Percentiles rank a stretch among this genome's conserved stretches.
These are phyloP conservation scores for Boletus reticulatus DNA, from an alignment of 768 basidiomycete species.

Conservation along the genomic window DNA sequence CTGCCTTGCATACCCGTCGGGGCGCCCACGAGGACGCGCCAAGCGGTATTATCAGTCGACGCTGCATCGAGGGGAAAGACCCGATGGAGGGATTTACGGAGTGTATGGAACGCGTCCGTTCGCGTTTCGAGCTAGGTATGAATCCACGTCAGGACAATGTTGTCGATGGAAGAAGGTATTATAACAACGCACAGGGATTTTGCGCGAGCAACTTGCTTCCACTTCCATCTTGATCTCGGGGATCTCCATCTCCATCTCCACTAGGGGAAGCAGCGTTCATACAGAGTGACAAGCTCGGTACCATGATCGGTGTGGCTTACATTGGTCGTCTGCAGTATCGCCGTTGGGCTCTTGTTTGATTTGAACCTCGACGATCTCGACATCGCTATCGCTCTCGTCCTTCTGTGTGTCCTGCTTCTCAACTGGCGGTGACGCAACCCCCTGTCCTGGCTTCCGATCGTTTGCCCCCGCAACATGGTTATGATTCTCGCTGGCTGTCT, in stretches of 20 bases:
- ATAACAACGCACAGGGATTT: slow-evolving; percentile 41
- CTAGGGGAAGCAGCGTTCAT: not conserved
- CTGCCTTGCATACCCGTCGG: slow-evolving; percentile 20
- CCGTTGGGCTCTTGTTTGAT: not conserved
- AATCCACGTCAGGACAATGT: not conserved
- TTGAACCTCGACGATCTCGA: slow-evolving; percentile 12
- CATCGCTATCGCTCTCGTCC: not conserved
- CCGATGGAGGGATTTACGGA: slow-evolving; percentile 40
- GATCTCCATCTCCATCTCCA: slow-evolving; percentile 16
- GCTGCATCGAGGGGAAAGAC: slow-evolving; percentile 11
- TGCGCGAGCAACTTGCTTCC: slow-evolving; percentile 40
- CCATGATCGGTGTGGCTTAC: not conserved
- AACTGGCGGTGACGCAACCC: not conserved
- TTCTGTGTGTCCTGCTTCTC: not conserved
- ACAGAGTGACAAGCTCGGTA: not conserved
- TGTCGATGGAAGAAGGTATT: not conserved
- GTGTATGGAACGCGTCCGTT: slow-evolving; percentile 33
- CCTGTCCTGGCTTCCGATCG: not conserved
- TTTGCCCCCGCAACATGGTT: slow-evolving; percentile 3
- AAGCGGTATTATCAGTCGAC: slow-evolving; percentile 17
- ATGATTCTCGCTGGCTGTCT: slow-evolving; percentile 46
- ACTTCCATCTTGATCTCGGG: slow-evolving; percentile 36
- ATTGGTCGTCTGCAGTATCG: not conserved
- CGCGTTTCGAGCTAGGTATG: slow-evolving; percentile 35
- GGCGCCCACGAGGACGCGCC: slow-evolving; percentile 22